Conservation (phyloP, 2,329 filamentous ascomycete genomes). For the Knoxdaviesia proteae region DNA sequence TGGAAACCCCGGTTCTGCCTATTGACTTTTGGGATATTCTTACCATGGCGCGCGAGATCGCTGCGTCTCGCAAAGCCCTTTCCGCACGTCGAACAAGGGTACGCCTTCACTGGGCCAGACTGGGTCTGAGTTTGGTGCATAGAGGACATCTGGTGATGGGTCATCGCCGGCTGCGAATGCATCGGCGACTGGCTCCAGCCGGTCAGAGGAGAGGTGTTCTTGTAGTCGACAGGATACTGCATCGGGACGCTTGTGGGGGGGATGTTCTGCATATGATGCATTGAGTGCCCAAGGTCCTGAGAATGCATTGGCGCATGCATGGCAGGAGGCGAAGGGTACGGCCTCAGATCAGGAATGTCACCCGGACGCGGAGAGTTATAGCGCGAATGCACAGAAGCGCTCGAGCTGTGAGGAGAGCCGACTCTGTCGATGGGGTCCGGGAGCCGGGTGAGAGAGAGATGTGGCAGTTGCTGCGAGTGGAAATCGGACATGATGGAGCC, state of each 20-base stretch:
- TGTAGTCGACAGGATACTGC: conserved; percentile 6
- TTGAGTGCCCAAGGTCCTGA: conserved; percentile 14
- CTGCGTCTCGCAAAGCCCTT: conserved; percentile 88
- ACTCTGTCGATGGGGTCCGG: conserved; percentile 26
- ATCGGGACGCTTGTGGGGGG: conserved; percentile 3
- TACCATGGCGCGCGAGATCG: conserved; percentile 88
- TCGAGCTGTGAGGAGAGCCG: conserved; percentile 37
- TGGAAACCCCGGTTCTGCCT: too few relatives aligned
- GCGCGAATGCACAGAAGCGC: conserved; percentile 34
- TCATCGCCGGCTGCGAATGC: conserved; percentile 2
- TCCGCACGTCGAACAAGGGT: conserved; percentile 71
- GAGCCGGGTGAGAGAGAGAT: conserved; percentile 9
- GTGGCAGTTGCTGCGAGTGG: conserved; percentile 8
- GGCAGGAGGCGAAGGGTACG: conserved; percentile 30
- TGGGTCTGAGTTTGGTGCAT: conserved; percentile 10
- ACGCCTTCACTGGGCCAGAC: conserved; percentile 37
- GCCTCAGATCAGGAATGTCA: conserved; percentile 6
- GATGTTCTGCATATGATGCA: conserved; percentile 13
- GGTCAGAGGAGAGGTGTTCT: conserved; percentile 2
- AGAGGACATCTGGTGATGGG: conserved; percentile 7
- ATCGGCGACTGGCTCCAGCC: conserved; percentile 2
- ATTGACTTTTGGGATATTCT: conserved; percentile 15
- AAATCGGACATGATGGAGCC: conserved; percentile 8
- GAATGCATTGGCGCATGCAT: conserved; percentile 23
- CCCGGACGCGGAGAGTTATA: conserved; percentile 20